These are phyloP conservation scores for Ustilago cynodontis DNA, from an alignment of 1,284 basidiomycete species.

Conservation along the genomic window DNA sequence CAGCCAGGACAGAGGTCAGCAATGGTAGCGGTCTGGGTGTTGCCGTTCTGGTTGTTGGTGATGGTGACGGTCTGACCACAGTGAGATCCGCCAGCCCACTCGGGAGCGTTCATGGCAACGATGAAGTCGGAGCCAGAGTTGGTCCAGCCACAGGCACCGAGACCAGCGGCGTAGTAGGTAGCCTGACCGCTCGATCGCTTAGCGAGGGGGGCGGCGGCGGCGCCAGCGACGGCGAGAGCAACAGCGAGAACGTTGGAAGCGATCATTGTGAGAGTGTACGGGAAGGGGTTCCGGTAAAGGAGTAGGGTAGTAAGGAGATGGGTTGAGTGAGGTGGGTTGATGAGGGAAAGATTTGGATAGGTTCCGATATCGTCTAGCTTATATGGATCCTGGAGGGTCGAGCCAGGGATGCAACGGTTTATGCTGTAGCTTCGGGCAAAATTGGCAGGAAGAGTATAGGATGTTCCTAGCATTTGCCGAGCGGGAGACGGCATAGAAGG, in stretches of 20 bases:
- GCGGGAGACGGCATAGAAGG: slow-evolving; percentile 14
- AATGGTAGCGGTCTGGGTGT: slow-evolving; percentile 76
- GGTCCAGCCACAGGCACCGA: slow-evolving; percentile 54
- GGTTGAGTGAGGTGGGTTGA: slow-evolving; percentile 6
- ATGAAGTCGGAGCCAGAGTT: slow-evolving; percentile 60
- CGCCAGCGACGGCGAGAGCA: slow-evolving; percentile 53
- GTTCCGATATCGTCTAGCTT: slow-evolving; percentile 14
- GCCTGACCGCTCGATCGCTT: slow-evolving; percentile 55
- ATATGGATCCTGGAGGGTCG: slow-evolving; percentile 26
- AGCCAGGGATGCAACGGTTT: slow-evolving; percentile 1
- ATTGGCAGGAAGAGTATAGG: slow-evolving; percentile 1
- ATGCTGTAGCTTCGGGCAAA: slow-evolving; percentile 23
- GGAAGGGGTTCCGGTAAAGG: slow-evolving; percentile 1
- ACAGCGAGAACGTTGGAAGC: slow-evolving; percentile 56
- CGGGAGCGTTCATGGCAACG: slow-evolving; percentile 64
- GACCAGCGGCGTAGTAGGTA: slow-evolving; percentile 62
- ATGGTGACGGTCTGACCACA: slow-evolving; percentile 79
- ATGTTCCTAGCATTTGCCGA: slow-evolving; percentile 44
- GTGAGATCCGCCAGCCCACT: slow-evolving; percentile 55
- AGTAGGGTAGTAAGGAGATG: slow-evolving; percentile 1
- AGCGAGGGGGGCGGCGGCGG: slow-evolving; percentile 52
- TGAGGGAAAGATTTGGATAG: neutral
- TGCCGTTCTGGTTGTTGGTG: slow-evolving; percentile 74
- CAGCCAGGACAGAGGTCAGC: slow-evolving; percentile 81
- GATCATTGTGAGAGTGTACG: slow-evolving; percentile 50